Base-by-base conservation (phyloP, 2,329 filamentous ascomycete species). In the Cordyceps pruinosa region DNA sequence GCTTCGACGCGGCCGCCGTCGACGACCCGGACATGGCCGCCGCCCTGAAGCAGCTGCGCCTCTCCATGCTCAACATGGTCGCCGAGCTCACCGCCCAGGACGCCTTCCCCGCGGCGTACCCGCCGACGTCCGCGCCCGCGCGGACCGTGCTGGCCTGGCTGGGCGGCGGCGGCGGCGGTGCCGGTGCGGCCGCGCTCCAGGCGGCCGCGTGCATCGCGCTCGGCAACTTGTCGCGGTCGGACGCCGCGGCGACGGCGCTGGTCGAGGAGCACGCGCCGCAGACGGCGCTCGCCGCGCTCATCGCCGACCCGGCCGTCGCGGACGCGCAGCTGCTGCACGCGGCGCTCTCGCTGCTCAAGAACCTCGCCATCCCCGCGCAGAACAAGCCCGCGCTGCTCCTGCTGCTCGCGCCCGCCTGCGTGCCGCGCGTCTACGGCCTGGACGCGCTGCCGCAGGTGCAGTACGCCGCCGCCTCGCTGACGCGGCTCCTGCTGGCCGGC, bases 191-290 rank as follows among this genome's bases (percentile, higher is more conserved):
- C 0, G 70, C 73, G 46, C 73, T 86, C 3, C 80, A 80, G 65
- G 34, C 80, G 2, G 80, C 81, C 5, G 83, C 81, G 1, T 86
- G 83, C 60, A 75, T 87, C 4, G 76, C 79, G 17, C 72, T 87
- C 2, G 84, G 84, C 35, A 87, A 87, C 64, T 68, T 87, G 37
- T 79, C 80, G 6, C 80, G 84, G 39, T 83, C 78, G 2, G 83
- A 87, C 62, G 75, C 74, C 42, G 69, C 75, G 3, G 82, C 80
- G 58, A 69, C 70, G 10, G 69, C 75, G 35, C 76, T 86, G 35
- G 77, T 86, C 1, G 66, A 72, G 10, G 66, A 59, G 3, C 66
- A 74, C 21, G 58, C 72, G 1, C 72, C 72, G 4, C 73, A 76
- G 57, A 64, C 74, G 8, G 74, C 77, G 0, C 70, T 86, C 2